Conservation (phyloP, 495 filamentous ascomycete genomes). For the Hyaloscypha variabilis region DNA sequence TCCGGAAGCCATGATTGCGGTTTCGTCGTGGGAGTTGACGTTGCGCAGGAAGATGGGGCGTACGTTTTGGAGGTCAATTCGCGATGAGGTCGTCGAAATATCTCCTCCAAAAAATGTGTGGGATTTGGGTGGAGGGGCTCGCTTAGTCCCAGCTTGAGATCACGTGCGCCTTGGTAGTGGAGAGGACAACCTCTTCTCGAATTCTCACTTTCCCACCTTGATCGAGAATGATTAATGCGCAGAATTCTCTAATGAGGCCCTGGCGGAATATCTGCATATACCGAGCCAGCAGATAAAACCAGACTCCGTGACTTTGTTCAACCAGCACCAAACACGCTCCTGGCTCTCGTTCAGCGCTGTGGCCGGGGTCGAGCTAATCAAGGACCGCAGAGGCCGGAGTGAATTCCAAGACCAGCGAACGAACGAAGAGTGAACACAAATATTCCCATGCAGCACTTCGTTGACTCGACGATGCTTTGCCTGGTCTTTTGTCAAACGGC, state of each 20-base stretch:
- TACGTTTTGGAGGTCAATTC: slow-evolving; percentile 25
- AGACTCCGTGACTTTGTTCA: neutral
- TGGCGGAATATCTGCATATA: neutral
- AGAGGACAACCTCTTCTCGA: neutral
- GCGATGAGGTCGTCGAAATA: slow-evolving; percentile 9
- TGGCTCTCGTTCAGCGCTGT: neutral
- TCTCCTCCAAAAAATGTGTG: too few relatives aligned
- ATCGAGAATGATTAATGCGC: neutral
- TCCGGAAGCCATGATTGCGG: slow-evolving; percentile 61
- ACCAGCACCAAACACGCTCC: neutral
- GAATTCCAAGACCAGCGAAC: neutral
- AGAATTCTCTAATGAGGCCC: neutral
- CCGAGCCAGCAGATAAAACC: neutral
- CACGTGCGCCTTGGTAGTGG: neutral
- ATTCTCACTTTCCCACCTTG: neutral
- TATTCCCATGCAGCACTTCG: slow-evolving; percentile 1
- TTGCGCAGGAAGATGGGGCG: slow-evolving; percentile 26
- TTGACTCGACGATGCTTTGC: neutral
- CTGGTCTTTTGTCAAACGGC: neutral
- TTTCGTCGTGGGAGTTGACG: slow-evolving; percentile 30
- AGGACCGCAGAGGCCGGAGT: neutral
- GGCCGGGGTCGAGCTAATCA: neutral
- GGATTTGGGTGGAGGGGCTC: slow-evolving; percentile 14
- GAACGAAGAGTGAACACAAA: neutral
- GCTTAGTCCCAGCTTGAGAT: neutral